These are phyloP conservation scores for Monosporascus sp. DNA, from an alignment of 2,329 filamentous ascomycete species.

Conservation along the genomic window DNA sequence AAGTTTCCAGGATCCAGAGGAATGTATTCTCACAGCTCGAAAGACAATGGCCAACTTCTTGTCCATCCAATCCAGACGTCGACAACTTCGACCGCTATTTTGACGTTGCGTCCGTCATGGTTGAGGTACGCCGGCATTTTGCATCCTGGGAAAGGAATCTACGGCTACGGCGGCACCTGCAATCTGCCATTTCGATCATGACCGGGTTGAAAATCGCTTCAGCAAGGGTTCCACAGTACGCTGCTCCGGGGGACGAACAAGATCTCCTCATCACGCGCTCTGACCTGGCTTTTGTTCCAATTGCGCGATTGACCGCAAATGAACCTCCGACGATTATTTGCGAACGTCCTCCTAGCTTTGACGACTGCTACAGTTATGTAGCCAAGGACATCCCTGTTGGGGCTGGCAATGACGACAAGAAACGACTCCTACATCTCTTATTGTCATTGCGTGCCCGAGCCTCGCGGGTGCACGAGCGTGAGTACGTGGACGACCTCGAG, in stretches of 20 bases:
- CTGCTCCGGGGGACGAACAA: background rate
- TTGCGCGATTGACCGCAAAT: background rate
- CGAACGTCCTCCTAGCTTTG: background rate
- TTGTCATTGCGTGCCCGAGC: background rate
- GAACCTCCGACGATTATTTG: background rate
- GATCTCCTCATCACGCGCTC: background rate
- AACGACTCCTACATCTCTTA: background rate
- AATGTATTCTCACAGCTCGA: background rate
- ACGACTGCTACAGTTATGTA: background rate
- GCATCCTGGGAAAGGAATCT: background rate
- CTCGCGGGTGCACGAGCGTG: background rate
- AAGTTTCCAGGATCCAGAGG: background rate
- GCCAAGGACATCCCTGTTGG: background rate
- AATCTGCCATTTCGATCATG: background rate
- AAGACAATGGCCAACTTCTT: background rate
- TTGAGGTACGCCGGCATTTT: background rate
- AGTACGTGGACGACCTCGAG: background rate
- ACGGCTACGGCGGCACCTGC: background rate
- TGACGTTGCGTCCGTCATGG: background rate
- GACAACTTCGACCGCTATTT: background rate
- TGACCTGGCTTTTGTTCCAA: background rate
- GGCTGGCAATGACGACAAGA: background rate
- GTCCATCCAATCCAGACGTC: background rate
- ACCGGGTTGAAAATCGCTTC: background rate
- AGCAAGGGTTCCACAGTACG: background rate